These are phyloP conservation scores for Clohesyomyces aquaticus DNA, from an alignment of 495 filamentous ascomycete genomes.

Conservation along the genomic window DNA sequence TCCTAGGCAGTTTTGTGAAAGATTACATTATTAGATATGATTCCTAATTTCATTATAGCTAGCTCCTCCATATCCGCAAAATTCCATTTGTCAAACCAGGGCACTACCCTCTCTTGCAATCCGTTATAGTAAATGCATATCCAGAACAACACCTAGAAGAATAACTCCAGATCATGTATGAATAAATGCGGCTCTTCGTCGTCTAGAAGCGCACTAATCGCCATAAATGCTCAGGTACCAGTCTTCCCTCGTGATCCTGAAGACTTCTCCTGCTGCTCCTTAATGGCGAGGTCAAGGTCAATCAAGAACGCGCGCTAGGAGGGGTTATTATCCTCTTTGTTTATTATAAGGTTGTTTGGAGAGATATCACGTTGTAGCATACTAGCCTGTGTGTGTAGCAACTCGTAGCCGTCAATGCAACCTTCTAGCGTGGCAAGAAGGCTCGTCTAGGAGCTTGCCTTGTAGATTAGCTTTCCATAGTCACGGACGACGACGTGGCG, in stretches of 20 bases:
- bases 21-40: slow-evolving; percentile 33
- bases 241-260: slow-evolving; percentile 50
- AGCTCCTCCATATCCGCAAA: slow-evolving; percentile 38
- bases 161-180: slow-evolving; percentile 58
- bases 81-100: slow-evolving; percentile 42
- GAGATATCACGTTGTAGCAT: slow-evolving; percentile 50
- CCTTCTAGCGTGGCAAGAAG: slow-evolving; percentile 48
- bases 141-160: slow-evolving; percentile 58
- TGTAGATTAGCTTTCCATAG: slow-evolving; percentile 50
- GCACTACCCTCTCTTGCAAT: slow-evolving; percentile 21
- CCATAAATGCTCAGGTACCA: slow-evolving; percentile 54
- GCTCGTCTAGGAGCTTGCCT: slow-evolving; percentile 47
- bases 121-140: slow-evolving; percentile 40
- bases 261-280: slow-evolving; percentile 29
- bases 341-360: slow-evolving; percentile 51
- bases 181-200: slow-evolving; percentile 49
- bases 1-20: slow-evolving; percentile 40
- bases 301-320: slow-evolving; percentile 49
- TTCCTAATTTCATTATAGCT: slow-evolving; percentile 38
- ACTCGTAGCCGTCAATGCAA: slow-evolving; percentile 45
- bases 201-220: slow-evolving; percentile 48
- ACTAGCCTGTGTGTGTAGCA: slow-evolving; percentile 40
- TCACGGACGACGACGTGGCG: slow-evolving; percentile 51
- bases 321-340: slow-evolving; percentile 45
- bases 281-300: slow-evolving; percentile 49